Evolutionary conservation across 148 eudicot species (phyloP).

Genomic region (Rhododendron molle): DNA sequence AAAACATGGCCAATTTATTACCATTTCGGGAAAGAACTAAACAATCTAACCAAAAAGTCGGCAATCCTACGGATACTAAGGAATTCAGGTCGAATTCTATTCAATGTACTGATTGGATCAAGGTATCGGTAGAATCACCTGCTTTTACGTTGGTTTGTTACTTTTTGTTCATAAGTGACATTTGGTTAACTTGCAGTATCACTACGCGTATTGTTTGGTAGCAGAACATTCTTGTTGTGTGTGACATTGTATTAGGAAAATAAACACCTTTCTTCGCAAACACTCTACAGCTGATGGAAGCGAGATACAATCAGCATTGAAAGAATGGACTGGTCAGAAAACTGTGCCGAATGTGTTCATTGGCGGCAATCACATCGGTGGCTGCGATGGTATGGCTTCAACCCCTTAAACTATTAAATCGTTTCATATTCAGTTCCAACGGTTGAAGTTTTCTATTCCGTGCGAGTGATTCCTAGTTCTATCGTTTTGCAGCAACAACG

Average conservation of each 20-base stretch:
- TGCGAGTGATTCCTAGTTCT: neutral
- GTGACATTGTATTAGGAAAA: neutral
- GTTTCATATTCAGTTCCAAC: neutral
- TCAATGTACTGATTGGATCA: neutral
- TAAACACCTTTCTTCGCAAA: neutral
- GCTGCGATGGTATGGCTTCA: slow-evolving; percentile 66
- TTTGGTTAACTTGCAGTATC: neutral
- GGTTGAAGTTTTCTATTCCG: neutral
- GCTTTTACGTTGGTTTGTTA: neutral
- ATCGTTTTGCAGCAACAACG: neutral
- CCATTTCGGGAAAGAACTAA: neutral
- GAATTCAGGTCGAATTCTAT: neutral
- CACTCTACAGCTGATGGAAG: slow-evolving; percentile 57
- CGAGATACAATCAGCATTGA: slow-evolving; percentile 61
- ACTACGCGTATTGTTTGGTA: neutral
- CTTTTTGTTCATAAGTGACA: neutral
- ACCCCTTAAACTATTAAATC: neutral
- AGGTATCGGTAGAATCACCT: neutral
- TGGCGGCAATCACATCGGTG: slow-evolving; percentile 83
- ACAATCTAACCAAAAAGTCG: neutral
- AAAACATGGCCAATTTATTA: neutral
- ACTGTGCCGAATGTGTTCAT: slow-evolving; percentile 87
- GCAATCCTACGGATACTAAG: neutral
- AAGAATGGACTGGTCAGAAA: slow-evolving; percentile 59
- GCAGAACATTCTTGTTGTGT: neutral